A percentile compares a stretch with the other conserved stretches of the same genome.
Evolutionary conservation across 441 rosid species (phyloP).

Genomic region (Corymbia citriodora): DNA sequence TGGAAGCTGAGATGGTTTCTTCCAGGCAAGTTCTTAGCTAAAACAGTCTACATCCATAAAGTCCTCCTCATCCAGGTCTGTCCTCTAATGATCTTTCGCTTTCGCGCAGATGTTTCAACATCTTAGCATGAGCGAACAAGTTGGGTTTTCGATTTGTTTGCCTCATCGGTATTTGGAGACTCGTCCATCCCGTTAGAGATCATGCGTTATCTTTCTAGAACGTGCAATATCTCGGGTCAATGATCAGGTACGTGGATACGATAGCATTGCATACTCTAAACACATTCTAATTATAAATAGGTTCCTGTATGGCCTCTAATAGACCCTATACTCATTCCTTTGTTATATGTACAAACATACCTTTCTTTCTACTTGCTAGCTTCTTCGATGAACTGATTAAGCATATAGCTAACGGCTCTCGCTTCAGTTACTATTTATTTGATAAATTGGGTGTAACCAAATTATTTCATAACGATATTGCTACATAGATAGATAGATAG

Average conservation of each 20-base stretch:
- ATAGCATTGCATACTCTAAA: background rate
- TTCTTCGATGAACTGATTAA: rapidly evolving
- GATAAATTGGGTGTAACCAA: background rate
- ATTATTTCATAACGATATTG: background rate
- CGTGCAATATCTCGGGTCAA: background rate
- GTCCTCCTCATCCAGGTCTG: background rate
- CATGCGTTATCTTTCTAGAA: background rate
- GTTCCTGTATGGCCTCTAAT: rapidly evolving
- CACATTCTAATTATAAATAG: background rate
- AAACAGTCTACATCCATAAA: background rate
- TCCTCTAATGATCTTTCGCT: background rate
- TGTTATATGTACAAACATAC: background rate
- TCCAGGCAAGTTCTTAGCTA: background rate
- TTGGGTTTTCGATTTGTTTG: background rate
- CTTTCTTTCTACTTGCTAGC: background rate
- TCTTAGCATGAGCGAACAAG: background rate
- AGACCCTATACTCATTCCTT: rapidly evolving
- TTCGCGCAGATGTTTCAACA: background rate
- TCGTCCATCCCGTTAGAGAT: background rate
- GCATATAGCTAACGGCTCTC: too few species aligned
- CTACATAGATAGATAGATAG: background rate
- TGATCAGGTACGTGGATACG: rapidly evolving
- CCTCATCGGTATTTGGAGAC: background rate
- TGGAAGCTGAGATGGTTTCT: background rate
- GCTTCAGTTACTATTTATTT: background rate